Conservation (phyloP, 2,329 filamentous ascomycete genomes). For the Lomentospora prolificans region DNA sequence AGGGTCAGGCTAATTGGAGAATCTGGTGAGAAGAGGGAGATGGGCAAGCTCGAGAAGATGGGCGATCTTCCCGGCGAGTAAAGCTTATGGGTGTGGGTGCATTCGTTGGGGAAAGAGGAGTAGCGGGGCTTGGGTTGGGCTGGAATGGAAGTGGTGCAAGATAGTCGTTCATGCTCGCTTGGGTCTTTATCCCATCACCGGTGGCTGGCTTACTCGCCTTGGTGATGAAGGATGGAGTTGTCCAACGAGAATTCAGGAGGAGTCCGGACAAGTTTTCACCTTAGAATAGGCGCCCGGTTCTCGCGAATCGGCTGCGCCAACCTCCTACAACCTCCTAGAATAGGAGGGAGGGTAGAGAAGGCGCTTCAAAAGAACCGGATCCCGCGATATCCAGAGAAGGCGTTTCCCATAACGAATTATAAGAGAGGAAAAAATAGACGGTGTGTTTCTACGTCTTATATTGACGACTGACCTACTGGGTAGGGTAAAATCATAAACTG, state of each 20-base stretch:
- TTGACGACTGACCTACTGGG: not conserved
- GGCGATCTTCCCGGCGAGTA: conserved; percentile 62
- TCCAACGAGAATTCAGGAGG: not conserved
- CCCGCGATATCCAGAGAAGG: not conserved
- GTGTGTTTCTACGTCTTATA: not conserved
- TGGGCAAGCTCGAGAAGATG: conserved; percentile 93
- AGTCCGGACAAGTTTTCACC: not conserved
- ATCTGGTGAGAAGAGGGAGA: conserved; percentile 79
- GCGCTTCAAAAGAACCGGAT: not conserved
- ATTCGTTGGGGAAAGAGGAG: not conserved
- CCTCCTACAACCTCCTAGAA: not conserved
- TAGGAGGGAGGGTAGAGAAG: not conserved
- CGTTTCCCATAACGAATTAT: not conserved
- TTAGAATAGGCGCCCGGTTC: not conserved
- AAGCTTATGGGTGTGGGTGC: conserved; percentile 7
- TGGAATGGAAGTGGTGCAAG: not conserved
- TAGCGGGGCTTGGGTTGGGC: not conserved
- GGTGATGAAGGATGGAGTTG: too few relatives aligned
- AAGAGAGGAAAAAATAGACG: not conserved
- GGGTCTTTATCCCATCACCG: too few relatives aligned
- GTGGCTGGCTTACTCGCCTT: too few relatives aligned
- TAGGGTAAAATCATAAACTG: not conserved
- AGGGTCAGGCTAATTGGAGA: conserved; percentile 76
- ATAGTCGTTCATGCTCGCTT: not conserved
- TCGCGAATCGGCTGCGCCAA: not conserved